phyloP scores from a whole-genome alignment of 192 early-diverging fungal species.

The Umbelopsis sp. region DNA sequence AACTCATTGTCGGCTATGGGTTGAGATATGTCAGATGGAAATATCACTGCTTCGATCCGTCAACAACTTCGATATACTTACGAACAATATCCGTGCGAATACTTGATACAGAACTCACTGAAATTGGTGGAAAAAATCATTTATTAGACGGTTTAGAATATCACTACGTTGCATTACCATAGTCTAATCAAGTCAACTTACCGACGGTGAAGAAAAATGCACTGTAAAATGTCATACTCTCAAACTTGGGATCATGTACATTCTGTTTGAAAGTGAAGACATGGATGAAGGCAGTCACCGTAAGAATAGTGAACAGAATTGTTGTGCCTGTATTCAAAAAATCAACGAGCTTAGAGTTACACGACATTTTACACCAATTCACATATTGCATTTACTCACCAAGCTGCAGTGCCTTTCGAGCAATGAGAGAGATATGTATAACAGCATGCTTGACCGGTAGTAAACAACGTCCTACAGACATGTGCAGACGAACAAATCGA shows the following conservation, averaged over 20 bases:
- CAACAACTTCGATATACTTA: conserved; percentile 15
- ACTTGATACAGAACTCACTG: conserved; percentile 49
- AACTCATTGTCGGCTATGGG: conserved; percentile 46
- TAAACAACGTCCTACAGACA: conserved; percentile 57
- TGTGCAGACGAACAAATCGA: conserved; percentile 68
- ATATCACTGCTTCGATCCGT: neutral
- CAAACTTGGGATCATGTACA: conserved; percentile 46
- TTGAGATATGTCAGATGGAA: neutral
- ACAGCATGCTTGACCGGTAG: conserved; percentile 67
- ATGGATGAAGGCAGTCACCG: conserved; percentile 73
- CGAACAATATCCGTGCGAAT: conserved; percentile 69
- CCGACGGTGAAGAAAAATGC: conserved; percentile 60
- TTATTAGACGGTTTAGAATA: neutral
- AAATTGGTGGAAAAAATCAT: conserved; percentile 37
- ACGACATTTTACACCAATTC: neutral
- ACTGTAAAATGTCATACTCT: conserved; percentile 50
- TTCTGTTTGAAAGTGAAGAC: conserved; percentile 63
- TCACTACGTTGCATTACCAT: neutral
- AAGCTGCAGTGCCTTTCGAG: conserved; percentile 62
- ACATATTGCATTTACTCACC: conserved; percentile 1
- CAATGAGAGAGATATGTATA: conserved; percentile 54
- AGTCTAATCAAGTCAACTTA: neutral
- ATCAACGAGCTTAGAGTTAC: neutral
- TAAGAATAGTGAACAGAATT: conserved; percentile 70
- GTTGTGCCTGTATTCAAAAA: conserved; percentile 36